Base-by-base conservation (phyloP, 108 stramenopile genomes). In the Chaetoceros tenuissimus region DNA sequence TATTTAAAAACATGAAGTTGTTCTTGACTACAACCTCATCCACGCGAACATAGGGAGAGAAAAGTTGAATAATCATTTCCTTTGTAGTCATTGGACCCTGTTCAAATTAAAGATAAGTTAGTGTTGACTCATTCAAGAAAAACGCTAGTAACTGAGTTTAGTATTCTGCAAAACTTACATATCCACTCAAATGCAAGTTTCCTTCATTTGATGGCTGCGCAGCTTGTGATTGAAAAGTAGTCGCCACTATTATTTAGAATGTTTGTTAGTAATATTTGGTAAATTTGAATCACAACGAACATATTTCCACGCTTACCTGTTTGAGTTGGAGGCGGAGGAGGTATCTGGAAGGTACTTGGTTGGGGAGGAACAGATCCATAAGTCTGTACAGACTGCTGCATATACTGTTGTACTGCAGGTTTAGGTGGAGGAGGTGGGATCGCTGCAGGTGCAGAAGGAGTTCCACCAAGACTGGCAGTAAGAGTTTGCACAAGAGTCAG, bases 101-200 rank as follows among this genome's bases (percentile, higher is more conserved):
- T n/a, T n/a, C n/a, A n/a, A n/a, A n/a, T n/a, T n/a, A n/a, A n/a
- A n/a, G n/a, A n/a, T n/a, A n/a, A n/a, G n/a, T n/a, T n/a, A n/a
- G n/a, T n/a, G n/a, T n/a, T n/a, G n/a, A n/a, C n/a, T n/a, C n/a
- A n/a, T n/a, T n/a, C n/a, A n/a, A n/a, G n/a, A n/a, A n/a, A n/a
- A n/a, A n/a, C n/a, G n/a, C n/a, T n/a, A n/a, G n/a, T n/a, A n/a
- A n/a, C n/a, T n/a, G n/a, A n/a, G n/a, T n/a, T n/a, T n/a, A n/a
- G n/a, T n/a, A n/a, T n/a, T n/a, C n/a, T n/a, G n/a, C n/a, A n/a
- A n/a, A n/a, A n/a, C n/a, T n/a, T n/a, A n/a, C n/a, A 64, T 88
- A 92, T 2, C 90, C 90, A 80, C 78, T 80, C 24, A 92, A 28
- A 61, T 92, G 90, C 20, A 92, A 68, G 45, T 92, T 92, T 24